Conservation (phyloP, 768 basidiomycete genomes). For the Dioszegia crocea region DNA sequence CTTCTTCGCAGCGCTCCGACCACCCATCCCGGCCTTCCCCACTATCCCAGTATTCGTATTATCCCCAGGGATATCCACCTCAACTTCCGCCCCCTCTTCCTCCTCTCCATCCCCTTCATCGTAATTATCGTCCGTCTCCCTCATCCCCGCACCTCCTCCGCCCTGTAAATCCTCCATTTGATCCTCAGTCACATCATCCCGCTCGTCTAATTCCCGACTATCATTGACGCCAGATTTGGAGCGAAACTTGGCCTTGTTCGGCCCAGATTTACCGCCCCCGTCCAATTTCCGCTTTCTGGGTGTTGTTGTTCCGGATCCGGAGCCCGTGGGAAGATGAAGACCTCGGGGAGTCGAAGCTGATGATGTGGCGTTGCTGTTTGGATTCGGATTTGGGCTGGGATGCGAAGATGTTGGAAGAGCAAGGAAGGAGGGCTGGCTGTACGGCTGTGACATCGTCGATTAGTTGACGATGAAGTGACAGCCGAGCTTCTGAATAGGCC, state of each 20-base stretch:
- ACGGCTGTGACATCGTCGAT: background rate
- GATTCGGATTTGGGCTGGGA: background rate
- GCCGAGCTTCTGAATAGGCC: too few species aligned
- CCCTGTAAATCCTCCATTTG: conserved; percentile 24
- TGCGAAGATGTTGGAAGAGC: background rate
- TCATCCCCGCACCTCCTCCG: background rate
- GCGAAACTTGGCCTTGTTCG: background rate
- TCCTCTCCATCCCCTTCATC: conserved; percentile 22
- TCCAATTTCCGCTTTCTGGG: conserved; percentile 2
- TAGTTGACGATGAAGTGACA: too few species aligned
- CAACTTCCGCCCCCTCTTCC: conserved; percentile 19
- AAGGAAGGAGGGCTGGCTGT: background rate
- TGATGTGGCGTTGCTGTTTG: background rate
- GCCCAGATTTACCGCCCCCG: background rate
- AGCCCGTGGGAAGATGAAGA: background rate
- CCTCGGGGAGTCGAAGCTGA: background rate
- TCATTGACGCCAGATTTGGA: background rate
- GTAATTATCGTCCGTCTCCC: conserved; percentile 18
- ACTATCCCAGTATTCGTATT: background rate
- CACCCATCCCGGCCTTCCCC: conserved; percentile 10
- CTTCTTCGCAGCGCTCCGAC: conserved; percentile 12
- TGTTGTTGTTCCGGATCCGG: background rate
- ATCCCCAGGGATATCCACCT: conserved; percentile 20
- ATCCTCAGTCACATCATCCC: conserved; percentile 31
- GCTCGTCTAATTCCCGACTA: conserved; percentile 21